A percentile compares a stretch with the other conserved stretches of the same genome.
Evolutionary conservation across 306 rosid species (phyloP).

Genomic region (Argentina anserina): DNA sequence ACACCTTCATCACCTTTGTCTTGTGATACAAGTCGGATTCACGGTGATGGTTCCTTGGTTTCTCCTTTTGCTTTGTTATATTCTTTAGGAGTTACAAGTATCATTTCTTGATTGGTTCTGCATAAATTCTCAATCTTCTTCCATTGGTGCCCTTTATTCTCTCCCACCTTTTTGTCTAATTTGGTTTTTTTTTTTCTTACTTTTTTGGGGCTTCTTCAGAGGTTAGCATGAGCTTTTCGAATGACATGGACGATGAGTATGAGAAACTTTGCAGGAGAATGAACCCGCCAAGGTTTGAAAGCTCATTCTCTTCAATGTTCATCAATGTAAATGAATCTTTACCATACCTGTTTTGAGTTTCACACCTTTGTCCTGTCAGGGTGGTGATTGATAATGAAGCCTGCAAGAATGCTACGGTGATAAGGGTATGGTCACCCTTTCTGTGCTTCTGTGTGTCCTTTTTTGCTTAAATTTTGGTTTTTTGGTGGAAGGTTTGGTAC

Average conservation of each 20-base stretch:
- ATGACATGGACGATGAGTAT: slow-evolving; percentile 83
- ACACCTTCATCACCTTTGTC: neutral
- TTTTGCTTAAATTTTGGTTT: slow-evolving; percentile 7
- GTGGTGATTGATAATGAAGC: slow-evolving; percentile 90
- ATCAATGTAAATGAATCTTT: slow-evolving; percentile 1
- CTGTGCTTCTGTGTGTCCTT: neutral
- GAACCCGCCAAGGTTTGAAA: slow-evolving; percentile 76
- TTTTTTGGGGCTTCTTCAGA: slow-evolving; percentile 30
- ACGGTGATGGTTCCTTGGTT: neutral
- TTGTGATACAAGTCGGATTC: slow-evolving; percentile 13
- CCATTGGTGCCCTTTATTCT: slow-evolving; percentile 43
- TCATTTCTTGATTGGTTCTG: slow-evolving; percentile 39
- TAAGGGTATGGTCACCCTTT: slow-evolving; percentile 47
- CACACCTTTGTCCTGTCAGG: slow-evolving; percentile 46
- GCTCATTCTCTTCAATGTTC: slow-evolving; percentile 17
- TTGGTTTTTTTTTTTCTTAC: neutral
- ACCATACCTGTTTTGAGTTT: slow-evolving; percentile 12
- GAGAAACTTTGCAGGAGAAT: slow-evolving; percentile 80
- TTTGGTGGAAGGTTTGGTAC: slow-evolving; percentile 11
- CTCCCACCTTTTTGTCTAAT: slow-evolving; percentile 39
- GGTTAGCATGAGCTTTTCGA: slow-evolving; percentile 71
- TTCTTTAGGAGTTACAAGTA: slow-evolving; percentile 16
- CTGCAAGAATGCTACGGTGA: slow-evolving; percentile 80
- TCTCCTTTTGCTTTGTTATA: slow-evolving; percentile 13
- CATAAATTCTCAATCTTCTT: slow-evolving; percentile 26